Conservation (phyloP, 2,329 filamentous ascomycete species). For the Colletotrichum siamense region DNA sequence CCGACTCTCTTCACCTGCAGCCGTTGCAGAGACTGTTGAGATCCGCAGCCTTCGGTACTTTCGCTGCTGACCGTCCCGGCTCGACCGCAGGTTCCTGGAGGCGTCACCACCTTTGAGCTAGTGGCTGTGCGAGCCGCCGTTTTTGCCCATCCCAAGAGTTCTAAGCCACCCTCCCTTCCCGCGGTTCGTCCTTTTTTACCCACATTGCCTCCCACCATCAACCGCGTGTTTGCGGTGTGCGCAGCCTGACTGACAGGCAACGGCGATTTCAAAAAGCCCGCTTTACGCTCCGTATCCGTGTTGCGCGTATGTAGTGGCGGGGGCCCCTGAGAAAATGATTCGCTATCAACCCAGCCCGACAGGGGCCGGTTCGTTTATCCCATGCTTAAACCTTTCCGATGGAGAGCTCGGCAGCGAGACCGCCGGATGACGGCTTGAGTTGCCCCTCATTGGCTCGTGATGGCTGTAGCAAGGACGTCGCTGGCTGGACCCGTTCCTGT, state of each 20-base stretch:
- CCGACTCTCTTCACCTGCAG: not conserved
- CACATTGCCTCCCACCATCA: not conserved
- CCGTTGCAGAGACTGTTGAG: not conserved
- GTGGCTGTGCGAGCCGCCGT: conserved; percentile 6
- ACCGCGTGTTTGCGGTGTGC: not conserved
- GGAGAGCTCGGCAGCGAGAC: not conserved
- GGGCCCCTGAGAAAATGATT: not conserved
- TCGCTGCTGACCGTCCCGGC: not conserved
- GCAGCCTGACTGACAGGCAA: not conserved
- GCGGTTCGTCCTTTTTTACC: not conserved
- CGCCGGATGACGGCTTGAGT: not conserved
- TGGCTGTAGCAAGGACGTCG: not conserved
- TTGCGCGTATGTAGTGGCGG: conserved; percentile 2
- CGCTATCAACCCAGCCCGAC: not conserved
- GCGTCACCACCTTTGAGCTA: not conserved
- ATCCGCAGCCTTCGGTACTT: not conserved
- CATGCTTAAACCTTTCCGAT: not conserved
- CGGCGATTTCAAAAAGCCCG: not conserved
- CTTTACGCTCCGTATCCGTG: not conserved
- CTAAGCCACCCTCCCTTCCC: not conserved
- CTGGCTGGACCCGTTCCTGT: not conserved
- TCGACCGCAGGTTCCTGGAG: not conserved
- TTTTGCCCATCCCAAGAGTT: not conserved
- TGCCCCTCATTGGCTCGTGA: not conserved
- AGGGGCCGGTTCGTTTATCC: not conserved